Percentiles rank a stretch among this genome's conserved stretches.
phyloP scores from a whole-genome alignment of 257 asterid genomes.

The Solanum rostratum region DNA sequence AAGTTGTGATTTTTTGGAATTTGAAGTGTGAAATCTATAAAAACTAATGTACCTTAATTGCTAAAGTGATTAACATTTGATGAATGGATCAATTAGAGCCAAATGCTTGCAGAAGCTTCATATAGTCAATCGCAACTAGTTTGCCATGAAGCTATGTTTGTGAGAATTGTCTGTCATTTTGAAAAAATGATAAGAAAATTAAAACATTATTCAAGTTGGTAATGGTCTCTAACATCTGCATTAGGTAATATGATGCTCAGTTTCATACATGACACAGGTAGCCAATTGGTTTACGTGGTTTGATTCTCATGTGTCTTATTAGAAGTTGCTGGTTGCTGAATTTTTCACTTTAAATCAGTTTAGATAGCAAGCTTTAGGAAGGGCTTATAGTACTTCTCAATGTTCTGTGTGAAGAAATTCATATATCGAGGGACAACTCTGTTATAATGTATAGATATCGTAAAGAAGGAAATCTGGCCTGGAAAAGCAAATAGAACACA shows the following conservation, averaged over 20 bases:
- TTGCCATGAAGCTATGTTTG: neutral
- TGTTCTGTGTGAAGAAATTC: neutral
- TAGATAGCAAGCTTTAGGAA: neutral
- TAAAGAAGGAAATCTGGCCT: neutral
- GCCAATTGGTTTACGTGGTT: neutral
- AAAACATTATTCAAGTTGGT: neutral
- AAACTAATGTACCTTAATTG: neutral
- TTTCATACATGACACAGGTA: neutral
- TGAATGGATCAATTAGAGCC: neutral
- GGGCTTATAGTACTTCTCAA: neutral
- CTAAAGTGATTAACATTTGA: neutral
- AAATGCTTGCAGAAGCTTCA: neutral
- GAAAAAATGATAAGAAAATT: neutral
- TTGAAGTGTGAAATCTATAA: neutral
- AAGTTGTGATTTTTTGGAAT: neutral
- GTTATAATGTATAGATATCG: neutral
- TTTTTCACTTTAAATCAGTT: neutral
- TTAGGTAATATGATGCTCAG: neutral
- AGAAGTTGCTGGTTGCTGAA: neutral
- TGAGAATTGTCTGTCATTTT: neutral
- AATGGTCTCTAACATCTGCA: neutral
- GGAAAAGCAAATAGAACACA: neutral
- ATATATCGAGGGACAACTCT: neutral
- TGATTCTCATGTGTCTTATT: neutral
- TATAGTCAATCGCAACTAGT: neutral